These are phyloP conservation scores for Cercospora berteroae DNA, from an alignment of 2,329 filamentous ascomycete species.

Conservation along the genomic window DNA sequence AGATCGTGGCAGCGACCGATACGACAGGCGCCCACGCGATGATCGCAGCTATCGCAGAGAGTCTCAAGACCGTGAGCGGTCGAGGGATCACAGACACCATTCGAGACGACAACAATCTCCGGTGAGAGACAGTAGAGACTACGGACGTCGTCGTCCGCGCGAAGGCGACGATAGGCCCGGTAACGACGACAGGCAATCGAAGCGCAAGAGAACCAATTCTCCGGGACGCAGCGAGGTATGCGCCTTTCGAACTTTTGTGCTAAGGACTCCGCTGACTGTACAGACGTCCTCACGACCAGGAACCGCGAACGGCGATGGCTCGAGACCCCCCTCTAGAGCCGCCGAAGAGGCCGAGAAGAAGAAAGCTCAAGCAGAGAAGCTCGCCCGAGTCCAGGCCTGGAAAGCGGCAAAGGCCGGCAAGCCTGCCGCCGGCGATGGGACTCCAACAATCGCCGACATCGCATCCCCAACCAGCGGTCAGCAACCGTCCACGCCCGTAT, in stretches of 20 bases:
- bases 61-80: slow-evolving; percentile 24
- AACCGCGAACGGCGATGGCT: slow-evolving; percentile 7
- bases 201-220: slow-evolving; percentile 40
- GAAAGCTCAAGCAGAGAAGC: slow-evolving; percentile 68
- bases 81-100: slow-evolving; percentile 42
- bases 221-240: slow-evolving; percentile 21
- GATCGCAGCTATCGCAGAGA: slow-evolving; percentile 21
- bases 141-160: slow-evolving; percentile 56
- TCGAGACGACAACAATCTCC: slow-evolving; percentile 14
- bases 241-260: background rate
- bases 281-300: slow-evolving; percentile 24
- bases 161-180: slow-evolving; percentile 41
- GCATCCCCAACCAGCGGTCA: background rate
- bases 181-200: slow-evolving; percentile 53
- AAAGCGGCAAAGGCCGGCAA: slow-evolving; percentile 39
- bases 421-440: slow-evolving; percentile 1
- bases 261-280: slow-evolving; percentile 15
- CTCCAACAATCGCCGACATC: background rate
- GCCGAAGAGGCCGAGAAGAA: slow-evolving; percentile 78
- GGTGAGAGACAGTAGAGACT: slow-evolving; percentile 33
- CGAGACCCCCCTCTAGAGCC: slow-evolving; percentile 9
- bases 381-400: slow-evolving; percentile 63
- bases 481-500: slow-evolving; percentile 4
- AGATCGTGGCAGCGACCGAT: slow-evolving; percentile 20
- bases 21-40: slow-evolving; percentile 24